Conservation (phyloP, 1,284 basidiomycete species). For the Naganishia liquefaciens region DNA sequence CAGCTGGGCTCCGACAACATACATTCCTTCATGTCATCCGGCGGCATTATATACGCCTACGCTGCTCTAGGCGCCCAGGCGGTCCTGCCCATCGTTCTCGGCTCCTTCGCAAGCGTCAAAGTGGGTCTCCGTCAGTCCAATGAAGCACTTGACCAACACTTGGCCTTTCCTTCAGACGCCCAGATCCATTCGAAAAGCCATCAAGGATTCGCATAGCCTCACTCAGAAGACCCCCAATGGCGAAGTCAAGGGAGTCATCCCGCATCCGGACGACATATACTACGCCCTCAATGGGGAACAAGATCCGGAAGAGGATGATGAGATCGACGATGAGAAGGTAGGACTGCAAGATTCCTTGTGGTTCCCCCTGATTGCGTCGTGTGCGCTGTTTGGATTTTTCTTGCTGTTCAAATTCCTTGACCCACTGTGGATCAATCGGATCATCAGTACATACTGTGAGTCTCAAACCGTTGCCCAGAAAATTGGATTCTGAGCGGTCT, state of each 20-base stretch:
- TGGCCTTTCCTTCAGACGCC: conserved; percentile 39
- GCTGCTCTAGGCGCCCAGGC: conserved; percentile 47
- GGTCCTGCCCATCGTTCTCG: conserved; percentile 49
- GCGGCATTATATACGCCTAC: conserved; percentile 39
- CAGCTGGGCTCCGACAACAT: conserved; percentile 13
- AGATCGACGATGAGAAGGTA: conserved; percentile 45
- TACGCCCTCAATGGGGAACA: conserved; percentile 32
- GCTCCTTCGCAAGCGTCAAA: conserved; percentile 52
- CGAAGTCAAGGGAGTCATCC: conserved; percentile 1
- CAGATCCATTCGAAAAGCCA: conserved; percentile 36
- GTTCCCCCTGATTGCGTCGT: conserved; percentile 50
- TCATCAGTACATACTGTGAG: conserved; percentile 63
- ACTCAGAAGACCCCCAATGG: conserved; percentile 35
- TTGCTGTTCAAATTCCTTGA: conserved; percentile 64
- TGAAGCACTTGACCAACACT: neutral
- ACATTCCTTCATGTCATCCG: neutral
- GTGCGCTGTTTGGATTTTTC: conserved; percentile 47
- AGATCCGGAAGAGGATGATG: conserved; percentile 46
- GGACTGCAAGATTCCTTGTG: conserved; percentile 48
- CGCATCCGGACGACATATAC: conserved; percentile 22
- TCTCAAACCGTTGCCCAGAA: neutral
- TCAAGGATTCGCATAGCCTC: conserved; percentile 16
- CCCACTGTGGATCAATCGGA: conserved; percentile 69
- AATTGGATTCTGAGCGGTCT: neutral
- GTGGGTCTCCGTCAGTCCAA: conserved; percentile 34